Evolutionary conservation across 805 yeast genomes (phyloP).

Genomic region (Saturnispora kantuleensis): DNA sequence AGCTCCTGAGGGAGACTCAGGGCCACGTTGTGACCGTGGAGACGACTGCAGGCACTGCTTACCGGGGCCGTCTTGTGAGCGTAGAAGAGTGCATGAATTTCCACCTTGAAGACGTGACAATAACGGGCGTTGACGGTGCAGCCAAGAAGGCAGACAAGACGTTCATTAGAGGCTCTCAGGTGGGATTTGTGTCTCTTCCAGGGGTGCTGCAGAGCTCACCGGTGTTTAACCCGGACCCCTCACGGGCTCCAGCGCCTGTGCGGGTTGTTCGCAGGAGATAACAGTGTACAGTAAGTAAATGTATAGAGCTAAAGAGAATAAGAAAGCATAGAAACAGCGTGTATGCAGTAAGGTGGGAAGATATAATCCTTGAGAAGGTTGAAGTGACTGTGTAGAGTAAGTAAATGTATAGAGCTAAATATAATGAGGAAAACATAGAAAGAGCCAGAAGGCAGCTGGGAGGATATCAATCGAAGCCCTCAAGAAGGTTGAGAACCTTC

Average conservation of each 20-base stretch:
- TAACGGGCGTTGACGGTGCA: conserved; percentile 67
- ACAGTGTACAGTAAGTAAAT: conserved; percentile 2
- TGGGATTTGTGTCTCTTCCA: conserved; percentile 77
- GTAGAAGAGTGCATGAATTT: conserved; percentile 93
- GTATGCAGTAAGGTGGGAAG: too few relatives aligned
- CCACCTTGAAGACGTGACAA: conserved; percentile 70
- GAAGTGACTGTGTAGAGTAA: conserved; percentile 1
- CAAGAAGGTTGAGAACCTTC: conserved; percentile 75
- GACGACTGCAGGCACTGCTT: conserved; percentile 73
- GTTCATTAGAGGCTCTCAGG: conserved; percentile 85
- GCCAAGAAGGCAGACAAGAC: conserved; percentile 74
- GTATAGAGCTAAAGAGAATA: neutral
- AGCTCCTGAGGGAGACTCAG: conserved; percentile 59
- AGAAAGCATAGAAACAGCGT: neutral
- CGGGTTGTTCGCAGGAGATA: conserved; percentile 28
- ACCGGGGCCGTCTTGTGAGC: conserved; percentile 78
- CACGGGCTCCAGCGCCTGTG: conserved; percentile 63
- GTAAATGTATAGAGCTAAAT: neutral
- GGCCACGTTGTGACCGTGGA: conserved; percentile 84
- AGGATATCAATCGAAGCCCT: conserved; percentile 46
- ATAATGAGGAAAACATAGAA: neutral
- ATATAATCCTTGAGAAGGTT: too few relatives aligned
- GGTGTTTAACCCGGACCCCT: conserved; percentile 50
- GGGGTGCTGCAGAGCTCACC: conserved; percentile 87
- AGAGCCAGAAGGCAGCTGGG: too few relatives aligned